Base-by-base conservation (phyloP, 176 grass and related monocot genomes). In the Pontederia paniculata region DNA sequence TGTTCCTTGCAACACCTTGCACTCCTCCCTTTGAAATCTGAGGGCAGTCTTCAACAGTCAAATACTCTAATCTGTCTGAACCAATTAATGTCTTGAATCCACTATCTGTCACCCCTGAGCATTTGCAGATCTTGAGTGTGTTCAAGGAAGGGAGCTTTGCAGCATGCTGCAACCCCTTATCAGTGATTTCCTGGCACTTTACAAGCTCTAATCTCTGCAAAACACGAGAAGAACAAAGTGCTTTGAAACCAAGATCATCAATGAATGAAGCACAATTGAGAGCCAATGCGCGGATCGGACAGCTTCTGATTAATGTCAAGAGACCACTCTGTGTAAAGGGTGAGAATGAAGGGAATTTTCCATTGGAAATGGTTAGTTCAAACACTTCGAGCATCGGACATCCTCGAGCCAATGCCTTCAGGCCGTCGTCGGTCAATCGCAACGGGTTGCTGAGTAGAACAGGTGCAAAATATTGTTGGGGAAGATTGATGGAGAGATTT, bases 301-400 rank as follows among this genome's bases (percentile, higher is more conserved):
- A 88, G 0, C 63, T 68, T 15, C 72, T 72, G 42, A 88, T 13
- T 7, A 95, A 58, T 10, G 2, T 67, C 50, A 74, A 21, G 43
- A 95, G 64, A 46, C 81, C 80, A 25, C 66, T 13, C 62, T 68
- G 66, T 22, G 74, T 84, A 53, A 88, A 78, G 41, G 58, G 61
- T 51, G 66, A 70, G 60, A 67, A 31, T 1, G 63, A 45, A 21
- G 74, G 63, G 0, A 47, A 76, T 14, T 1, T 3, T 31, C 8
- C 14, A 1, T 19, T 51, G 21, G 61, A 78, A 48, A 77, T 73
- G 61, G 17, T 70, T 77, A 94, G 58, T 28, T 83, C 73, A 45
- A 87, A 58, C 72, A 66, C 66, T 77, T 87, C 53, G n/a, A 87
- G 76, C 83, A 72, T 67, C 0, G 71, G 54, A 73, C 88, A 94